phyloP scores from a whole-genome alignment of 2,329 filamentous ascomycete species.

The Colletotrichum liaoningense region DNA sequence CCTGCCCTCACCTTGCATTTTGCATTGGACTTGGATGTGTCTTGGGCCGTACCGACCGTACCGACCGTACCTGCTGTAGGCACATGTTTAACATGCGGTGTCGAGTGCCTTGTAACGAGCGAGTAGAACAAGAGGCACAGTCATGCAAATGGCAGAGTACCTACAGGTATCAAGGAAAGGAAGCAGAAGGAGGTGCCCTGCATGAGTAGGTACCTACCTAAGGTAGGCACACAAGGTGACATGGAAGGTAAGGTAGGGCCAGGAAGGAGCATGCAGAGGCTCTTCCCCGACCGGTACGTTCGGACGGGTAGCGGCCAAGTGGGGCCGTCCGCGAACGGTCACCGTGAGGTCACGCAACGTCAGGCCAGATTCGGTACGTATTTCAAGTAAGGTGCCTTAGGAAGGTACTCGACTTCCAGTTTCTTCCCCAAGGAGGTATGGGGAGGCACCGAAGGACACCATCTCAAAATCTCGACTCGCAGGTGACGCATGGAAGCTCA shows the following conservation, averaged over 20 bases:
- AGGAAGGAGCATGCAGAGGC: neutral
- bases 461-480: neutral
- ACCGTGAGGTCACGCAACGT: neutral
- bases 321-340: slow-evolving; percentile 22
- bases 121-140: no score
- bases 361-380: slow-evolving; percentile 5
- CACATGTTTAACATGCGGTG: neutral
- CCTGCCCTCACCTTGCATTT: neutral
- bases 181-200: neutral
- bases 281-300: slow-evolving; percentile 8
- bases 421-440: neutral
- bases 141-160: no score
- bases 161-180: neutral
- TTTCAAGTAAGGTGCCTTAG: no score
- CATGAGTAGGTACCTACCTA: neutral
- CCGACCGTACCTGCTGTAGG: neutral
- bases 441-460: neutral
- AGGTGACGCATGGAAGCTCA: neutral
- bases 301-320: slow-evolving; percentile 21
- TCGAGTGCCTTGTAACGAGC: neutral
- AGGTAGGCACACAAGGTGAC: no score
- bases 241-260: neutral
- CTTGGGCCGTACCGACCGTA: neutral
- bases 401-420: neutral
- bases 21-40: neutral